Percentiles rank a stretch among this genome's conserved stretches.
Evolutionary conservation across 306 rosid species (phyloP).

Genomic region (Elaeagnus macrophylla): DNA sequence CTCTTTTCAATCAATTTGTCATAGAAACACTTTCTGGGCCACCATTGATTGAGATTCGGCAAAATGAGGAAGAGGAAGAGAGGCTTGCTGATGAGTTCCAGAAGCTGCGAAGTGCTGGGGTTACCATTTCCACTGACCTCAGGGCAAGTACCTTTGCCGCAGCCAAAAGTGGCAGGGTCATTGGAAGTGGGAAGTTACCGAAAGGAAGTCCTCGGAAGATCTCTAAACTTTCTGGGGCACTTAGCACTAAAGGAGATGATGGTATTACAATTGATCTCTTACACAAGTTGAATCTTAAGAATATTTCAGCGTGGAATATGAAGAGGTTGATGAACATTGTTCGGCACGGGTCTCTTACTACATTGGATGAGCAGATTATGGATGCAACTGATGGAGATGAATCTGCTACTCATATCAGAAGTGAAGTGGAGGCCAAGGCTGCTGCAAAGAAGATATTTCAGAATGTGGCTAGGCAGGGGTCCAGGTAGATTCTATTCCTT

Average conservation of each 20-base stretch:
- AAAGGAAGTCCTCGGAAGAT: conserved; percentile 35
- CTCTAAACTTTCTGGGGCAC: conserved; percentile 26
- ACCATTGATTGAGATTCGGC: conserved; percentile 47
- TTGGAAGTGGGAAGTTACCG: conserved; percentile 31
- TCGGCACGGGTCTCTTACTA: conserved; percentile 53
- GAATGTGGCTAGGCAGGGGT: conserved; percentile 65
- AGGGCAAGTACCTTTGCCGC: conserved; percentile 35
- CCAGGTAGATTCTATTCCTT: conserved; percentile 35
- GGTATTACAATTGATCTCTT: conserved; percentile 65
- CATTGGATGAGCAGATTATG: conserved; percentile 58
- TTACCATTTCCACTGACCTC: conserved; percentile 60
- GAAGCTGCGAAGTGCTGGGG: conserved; percentile 84
- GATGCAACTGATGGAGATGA: conserved; percentile 41
- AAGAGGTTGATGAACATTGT: conserved; percentile 75
- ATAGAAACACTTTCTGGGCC: conserved; percentile 79
- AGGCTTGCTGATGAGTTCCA: conserved; percentile 60
- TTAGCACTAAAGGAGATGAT: conserved; percentile 37
- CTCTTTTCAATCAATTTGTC: conserved; percentile 68
- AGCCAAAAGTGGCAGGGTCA: conserved; percentile 31
- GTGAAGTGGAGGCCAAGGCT: conserved; percentile 68
- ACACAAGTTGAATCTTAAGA: conserved; percentile 62
- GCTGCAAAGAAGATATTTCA: conserved; percentile 79
- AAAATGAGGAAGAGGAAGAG: conserved; percentile 61
- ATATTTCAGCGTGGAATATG: conserved; percentile 96
- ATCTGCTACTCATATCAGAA: conserved; percentile 44